These are phyloP conservation scores for Takashimella koratensis DNA, from an alignment of 1,284 basidiomycete genomes.

Conservation along the genomic window DNA sequence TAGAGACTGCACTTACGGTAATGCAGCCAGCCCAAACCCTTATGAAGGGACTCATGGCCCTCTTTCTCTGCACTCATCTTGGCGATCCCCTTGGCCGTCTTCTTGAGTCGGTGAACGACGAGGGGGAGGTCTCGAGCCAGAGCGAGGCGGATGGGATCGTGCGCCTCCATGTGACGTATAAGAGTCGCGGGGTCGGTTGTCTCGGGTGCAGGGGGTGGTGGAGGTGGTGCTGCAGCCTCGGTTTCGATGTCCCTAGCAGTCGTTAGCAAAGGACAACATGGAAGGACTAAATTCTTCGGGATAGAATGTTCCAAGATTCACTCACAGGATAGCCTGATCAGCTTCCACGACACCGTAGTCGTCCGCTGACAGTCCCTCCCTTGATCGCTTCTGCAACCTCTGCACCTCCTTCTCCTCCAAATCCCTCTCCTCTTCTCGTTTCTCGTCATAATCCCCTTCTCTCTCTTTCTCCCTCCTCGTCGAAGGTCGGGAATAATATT, in stretches of 20 bases:
- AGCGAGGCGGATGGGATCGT: conserved; percentile 67
- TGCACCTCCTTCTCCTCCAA: conserved; percentile 49
- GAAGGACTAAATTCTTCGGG: not conserved
- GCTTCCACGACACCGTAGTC: conserved; percentile 76
- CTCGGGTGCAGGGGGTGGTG: conserved; percentile 23
- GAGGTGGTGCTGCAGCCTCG: conserved; percentile 5
- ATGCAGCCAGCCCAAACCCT: conserved; percentile 49
- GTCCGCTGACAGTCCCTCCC: conserved; percentile 65
- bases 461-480: conserved; percentile 26
- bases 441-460: conserved; percentile 52
- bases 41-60: conserved; percentile 39
- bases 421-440: conserved; percentile 21
- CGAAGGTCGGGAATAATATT: conserved; percentile 66
- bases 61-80: conserved; percentile 35
- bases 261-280: not conserved
- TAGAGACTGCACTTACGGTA: conserved; percentile 47
- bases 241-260: not conserved
- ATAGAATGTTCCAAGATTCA: not conserved
- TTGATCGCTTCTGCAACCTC: conserved; percentile 69
- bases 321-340: conserved; percentile 15
- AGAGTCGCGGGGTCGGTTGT: conserved; percentile 52
- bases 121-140: conserved; percentile 55
- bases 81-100: conserved; percentile 45
- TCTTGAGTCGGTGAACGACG: conserved; percentile 47
- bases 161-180: conserved; percentile 70